Conservation (phyloP, 768 basidiomycete genomes). For the Paxillus rubicundulus region DNA sequence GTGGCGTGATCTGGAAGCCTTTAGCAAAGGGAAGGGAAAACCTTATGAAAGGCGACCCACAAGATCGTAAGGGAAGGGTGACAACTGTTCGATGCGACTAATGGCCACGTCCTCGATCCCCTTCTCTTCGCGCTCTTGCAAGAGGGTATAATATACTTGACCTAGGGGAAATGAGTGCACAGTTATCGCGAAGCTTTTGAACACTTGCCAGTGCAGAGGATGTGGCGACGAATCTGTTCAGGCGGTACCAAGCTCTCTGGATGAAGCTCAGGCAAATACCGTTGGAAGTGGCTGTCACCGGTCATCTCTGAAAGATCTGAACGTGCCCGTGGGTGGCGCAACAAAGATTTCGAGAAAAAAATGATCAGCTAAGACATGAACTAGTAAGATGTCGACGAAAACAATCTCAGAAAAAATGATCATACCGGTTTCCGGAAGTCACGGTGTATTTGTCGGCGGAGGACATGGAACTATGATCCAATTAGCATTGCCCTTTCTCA, state of each 20-base stretch:
- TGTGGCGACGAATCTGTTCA: conserved; percentile 87
- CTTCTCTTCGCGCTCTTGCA: conserved; percentile 87
- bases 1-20: conserved; percentile 69
- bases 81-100: conserved; percentile 91
- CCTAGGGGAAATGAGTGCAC: conserved; percentile 40
- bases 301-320: conserved; percentile 87
- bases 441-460: conserved; percentile 94
- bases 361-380: conserved; percentile 60
- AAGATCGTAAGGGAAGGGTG: conserved; percentile 96
- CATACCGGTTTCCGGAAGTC: conserved; percentile 96
- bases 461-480: conserved; percentile 77
- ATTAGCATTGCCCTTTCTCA: conserved; percentile 1
- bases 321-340: conserved; percentile 91
- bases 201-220: conserved; percentile 74
- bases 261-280: conserved; percentile 86
- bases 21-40: conserved; percentile 2
- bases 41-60: conserved; percentile 41
- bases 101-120: conserved; percentile 94
- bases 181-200: neutral
- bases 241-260: conserved; percentile 69
- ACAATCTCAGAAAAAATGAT: neutral
- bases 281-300: conserved; percentile 86
- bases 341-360: conserved; percentile 96
- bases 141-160: conserved; percentile 90
- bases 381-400: neutral